These are phyloP conservation scores for Calocybe cyanea DNA, from an alignment of 768 basidiomycete genomes.

Conservation along the genomic window DNA sequence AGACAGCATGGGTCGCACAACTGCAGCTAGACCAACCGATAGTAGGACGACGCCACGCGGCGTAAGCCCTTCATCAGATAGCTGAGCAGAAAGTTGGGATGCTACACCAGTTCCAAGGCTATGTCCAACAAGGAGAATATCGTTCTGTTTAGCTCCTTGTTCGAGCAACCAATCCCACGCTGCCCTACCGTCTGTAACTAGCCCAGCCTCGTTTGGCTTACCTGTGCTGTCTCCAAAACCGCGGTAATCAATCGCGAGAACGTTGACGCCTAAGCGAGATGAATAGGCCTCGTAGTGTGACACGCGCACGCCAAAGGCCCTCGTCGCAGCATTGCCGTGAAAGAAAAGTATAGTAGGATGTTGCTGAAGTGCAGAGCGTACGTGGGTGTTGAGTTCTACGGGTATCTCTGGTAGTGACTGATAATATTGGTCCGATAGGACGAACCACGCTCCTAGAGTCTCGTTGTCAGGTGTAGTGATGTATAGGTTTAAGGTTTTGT, in stretches of 20 bases:
- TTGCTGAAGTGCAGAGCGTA: conserved; percentile 50
- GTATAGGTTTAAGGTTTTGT: conserved; percentile 71
- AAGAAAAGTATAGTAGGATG: conserved; percentile 85
- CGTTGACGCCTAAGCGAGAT: conserved; percentile 64
- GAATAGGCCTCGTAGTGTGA: conserved; percentile 64
- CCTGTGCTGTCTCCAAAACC: conserved; percentile 89
- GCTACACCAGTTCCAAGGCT: conserved; percentile 86
- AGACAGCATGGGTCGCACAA: conserved; percentile 29
- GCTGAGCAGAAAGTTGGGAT: conserved; percentile 42
- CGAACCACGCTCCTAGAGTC: conserved; percentile 82
- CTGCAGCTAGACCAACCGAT: conserved; percentile 27
- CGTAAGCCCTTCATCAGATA: conserved; percentile 39
- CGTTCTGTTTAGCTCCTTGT: conserved; percentile 51
- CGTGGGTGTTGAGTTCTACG: conserved; percentile 32
- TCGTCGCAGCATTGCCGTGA: conserved; percentile 86
- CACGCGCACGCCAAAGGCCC: conserved; percentile 67
- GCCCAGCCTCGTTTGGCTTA: conserved; percentile 68
- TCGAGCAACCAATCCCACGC: conserved; percentile 76
- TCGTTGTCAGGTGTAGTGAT: conserved; percentile 75
- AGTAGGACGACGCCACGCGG: conserved; percentile 49
- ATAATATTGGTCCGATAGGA: conserved; percentile 66
- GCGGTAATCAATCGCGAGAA: conserved; percentile 87
- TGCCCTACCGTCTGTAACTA: conserved; percentile 67
- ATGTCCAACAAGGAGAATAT: conserved; percentile 78
- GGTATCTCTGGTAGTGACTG: conserved; percentile 41